Evolutionary conservation across 2,329 filamentous ascomycete species (phyloP).

Genomic region (Fusarium haematococcum): DNA sequence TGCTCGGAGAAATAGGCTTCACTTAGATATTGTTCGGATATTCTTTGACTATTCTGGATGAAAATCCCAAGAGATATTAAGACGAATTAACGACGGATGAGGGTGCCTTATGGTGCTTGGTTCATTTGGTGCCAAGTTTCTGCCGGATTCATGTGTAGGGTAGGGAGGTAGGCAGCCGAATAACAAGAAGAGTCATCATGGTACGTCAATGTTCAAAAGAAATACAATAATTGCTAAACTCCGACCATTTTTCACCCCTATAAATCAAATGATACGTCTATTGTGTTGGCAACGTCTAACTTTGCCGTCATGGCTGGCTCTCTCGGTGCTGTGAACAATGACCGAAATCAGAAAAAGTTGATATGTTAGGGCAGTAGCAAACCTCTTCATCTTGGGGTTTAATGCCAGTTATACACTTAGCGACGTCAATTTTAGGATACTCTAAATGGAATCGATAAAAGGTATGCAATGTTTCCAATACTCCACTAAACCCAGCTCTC

Average conservation of each 20-base stretch:
- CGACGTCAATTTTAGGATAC: fast-evolving
- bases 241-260: fast-evolving
- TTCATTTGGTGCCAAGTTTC: background rate
- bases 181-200: background rate
- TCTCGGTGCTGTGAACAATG: no score
- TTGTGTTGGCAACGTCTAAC: fast-evolving
- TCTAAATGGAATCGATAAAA: background rate
- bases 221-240: background rate
- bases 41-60: background rate
- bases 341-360: no score
- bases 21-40: background rate
- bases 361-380: background rate
- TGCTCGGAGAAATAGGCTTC: no score
- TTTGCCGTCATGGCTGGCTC: background rate
- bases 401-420: background rate
- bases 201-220: background rate
- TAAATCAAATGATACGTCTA: background rate
- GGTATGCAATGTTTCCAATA: background rate
- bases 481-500: background rate
- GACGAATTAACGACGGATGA: background rate
- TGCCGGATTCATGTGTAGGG: background rate
- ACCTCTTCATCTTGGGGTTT: background rate
- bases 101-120: background rate
- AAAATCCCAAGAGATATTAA: background rate
- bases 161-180: background rate